A percentile compares a stretch with the other conserved stretches of the same genome.
Evolutionary conservation across 352 stramenopile species (phyloP).

Genomic region (Discostella stelligera): DNA sequence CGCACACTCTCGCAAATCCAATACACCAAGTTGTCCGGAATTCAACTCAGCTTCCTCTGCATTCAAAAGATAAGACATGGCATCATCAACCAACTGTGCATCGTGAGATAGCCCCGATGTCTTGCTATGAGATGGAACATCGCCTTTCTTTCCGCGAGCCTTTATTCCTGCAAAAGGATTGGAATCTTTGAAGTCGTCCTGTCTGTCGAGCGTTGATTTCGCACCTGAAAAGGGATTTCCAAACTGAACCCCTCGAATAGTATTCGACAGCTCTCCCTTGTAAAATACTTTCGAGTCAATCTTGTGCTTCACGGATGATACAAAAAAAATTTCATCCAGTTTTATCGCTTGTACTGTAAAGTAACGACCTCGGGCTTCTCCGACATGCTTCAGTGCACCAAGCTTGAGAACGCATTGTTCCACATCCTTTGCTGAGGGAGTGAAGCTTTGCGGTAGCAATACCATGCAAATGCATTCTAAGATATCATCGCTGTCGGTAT

Average conservation of each 20-base stretch:
- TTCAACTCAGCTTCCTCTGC: conserved; percentile 58
- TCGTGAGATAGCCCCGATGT: conserved; percentile 41
- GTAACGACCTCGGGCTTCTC: conserved; percentile 42
- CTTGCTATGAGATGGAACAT: conserved; percentile 29
- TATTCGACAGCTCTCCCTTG: conserved; percentile 44
- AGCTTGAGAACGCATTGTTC: conserved; percentile 36
- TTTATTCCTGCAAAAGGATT: conserved; percentile 73
- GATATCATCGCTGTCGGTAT: conserved; percentile 14
- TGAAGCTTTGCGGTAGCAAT: conserved; percentile 69
- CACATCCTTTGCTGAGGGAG: conserved; percentile 34
- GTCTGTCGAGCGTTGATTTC: conserved; percentile 48
- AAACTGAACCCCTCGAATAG: conserved; percentile 6
- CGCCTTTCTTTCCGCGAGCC: conserved; percentile 54
- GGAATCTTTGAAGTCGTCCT: conserved; percentile 31
- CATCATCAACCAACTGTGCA: conserved; percentile 56
- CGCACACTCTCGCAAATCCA: conserved; percentile 64
- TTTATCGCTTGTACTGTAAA: conserved; percentile 66
- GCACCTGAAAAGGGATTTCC: conserved; percentile 49
- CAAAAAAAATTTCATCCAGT: conserved; percentile 69
- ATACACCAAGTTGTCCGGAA: conserved; percentile 29
- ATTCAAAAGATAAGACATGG: conserved; percentile 55
- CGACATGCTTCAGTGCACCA: conserved; percentile 63
- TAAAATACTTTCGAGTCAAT: conserved; percentile 68
- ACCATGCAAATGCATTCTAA: conserved; percentile 61
- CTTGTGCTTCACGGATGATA: conserved; percentile 68